Conservation (phyloP, 83 land plant species). For the Picea abies region DNA sequence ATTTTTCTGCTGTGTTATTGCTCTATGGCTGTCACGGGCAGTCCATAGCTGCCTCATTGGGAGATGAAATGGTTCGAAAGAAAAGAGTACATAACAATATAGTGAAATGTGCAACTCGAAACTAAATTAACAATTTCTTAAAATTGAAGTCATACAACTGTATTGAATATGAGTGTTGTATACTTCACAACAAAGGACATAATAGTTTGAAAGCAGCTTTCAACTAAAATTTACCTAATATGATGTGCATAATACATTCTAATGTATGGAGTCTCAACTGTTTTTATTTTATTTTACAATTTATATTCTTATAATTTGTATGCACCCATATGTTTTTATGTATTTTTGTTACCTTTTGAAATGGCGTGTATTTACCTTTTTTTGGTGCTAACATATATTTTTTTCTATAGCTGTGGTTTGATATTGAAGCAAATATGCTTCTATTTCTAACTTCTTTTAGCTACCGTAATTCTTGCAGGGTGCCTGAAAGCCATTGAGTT, state of each 20-base stretch:
- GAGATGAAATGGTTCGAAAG: too few relatives aligned
- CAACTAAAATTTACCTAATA: neutral
- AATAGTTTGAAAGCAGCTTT: too few relatives aligned
- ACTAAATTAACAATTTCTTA: too few relatives aligned
- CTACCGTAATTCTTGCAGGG: slow-evolving; percentile 1
- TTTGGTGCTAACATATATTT: neutral
- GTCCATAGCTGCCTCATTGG: too few relatives aligned
- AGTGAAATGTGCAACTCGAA: too few relatives aligned
- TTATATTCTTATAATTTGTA: neutral
- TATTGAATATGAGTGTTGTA: too few relatives aligned
- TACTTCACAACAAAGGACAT: too few relatives aligned
- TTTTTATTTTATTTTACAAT: neutral
- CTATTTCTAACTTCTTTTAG: neutral
- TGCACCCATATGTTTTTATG: neutral
- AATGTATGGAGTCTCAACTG: neutral
- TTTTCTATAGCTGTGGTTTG: neutral
- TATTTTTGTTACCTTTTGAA: neutral
- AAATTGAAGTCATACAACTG: too few relatives aligned
- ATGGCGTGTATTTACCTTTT: neutral
- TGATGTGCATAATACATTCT: neutral
- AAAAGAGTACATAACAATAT: too few relatives aligned
- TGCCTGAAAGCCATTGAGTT: slow-evolving; percentile 1
- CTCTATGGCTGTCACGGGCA: too few relatives aligned
- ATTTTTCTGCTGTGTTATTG: too few relatives aligned
- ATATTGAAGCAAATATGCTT: neutral